Evolutionary conservation across 1,284 basidiomycete species (phyloP), one percentile per base, ranked within the genome.

Genomic region (Pseudozyma sp.): DNA sequence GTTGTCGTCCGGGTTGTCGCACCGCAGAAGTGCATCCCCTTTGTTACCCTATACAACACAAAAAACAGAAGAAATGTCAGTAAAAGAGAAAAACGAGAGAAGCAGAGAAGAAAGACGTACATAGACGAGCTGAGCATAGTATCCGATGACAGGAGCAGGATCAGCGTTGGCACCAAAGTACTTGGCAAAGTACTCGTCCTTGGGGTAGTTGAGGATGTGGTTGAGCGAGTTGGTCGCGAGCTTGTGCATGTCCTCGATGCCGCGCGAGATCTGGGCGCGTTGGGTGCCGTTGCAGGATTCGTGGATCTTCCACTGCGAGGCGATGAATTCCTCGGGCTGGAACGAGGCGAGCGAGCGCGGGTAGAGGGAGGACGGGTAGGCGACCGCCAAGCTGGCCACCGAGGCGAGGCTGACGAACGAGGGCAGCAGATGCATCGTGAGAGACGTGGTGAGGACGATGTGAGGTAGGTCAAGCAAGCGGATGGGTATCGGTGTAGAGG

Each of bases 1-100:
- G 55, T 85, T 84, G 44, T 78, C 79, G 47, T 87, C 86, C 13
- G 78, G 73, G 70, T 87, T 75, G 64, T 87, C 86, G 67, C 86
- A 87, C 51, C 86, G 79, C 19, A 76, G 14, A 1, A 78, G 42
- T 0, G 65, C 63, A 17, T 44, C 40, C 0, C 47, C 55, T 37
- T 78, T 78, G 54, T 78, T 63, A 19, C 75, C 74, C 56, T 64
- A 17, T n/a, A n/a, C n/a, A n/a, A n/a, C n/a, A n/a, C 29, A 2
- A n/a, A 29, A 19, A 19, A 4, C 34, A 1, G 16, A 60, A 14
- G 19, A 13, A 29, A 29, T 13, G 33, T 48, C 37, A 53, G 51
- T 17, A 14, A 24, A 37, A 9, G 35, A 37, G 24, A 24, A 4
- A 4, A 37, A 37, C 35, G 10, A 14, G 30, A 34, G n/a, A 9